Conservation (phyloP, 1,284 basidiomycete species). For the Peniophora sp. region DNA sequence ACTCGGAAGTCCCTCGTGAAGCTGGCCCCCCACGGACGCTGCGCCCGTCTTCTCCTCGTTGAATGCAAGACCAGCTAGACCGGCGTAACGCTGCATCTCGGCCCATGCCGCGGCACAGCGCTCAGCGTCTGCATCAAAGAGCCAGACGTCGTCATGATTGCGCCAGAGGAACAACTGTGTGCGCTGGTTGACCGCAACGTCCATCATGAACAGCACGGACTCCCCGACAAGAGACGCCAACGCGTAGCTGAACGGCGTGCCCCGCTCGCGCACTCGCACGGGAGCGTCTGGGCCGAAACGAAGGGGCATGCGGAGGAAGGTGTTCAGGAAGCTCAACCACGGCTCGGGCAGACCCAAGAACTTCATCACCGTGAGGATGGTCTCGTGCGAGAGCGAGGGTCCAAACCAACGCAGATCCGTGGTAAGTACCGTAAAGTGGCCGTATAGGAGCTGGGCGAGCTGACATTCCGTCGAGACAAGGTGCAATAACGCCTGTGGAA, state of each 20-base stretch:
- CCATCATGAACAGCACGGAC: conserved; percentile 31
- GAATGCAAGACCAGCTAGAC: conserved; percentile 27
- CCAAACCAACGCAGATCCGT: conserved; percentile 39
- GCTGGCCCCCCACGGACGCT: conserved; percentile 16
- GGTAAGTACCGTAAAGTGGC: conserved; percentile 24
- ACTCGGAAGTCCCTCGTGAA: background rate
- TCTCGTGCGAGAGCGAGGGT: conserved; percentile 32
- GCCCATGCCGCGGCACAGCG: conserved; percentile 27
- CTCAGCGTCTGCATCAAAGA: conserved; percentile 24
- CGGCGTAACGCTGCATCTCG: conserved; percentile 28
- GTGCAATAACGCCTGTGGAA: conserved; percentile 19
- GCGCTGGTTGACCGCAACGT: conserved; percentile 33
- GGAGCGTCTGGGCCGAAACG: conserved; percentile 9
- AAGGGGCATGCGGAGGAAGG: conserved; percentile 23
- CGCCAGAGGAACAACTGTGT: conserved; percentile 30
- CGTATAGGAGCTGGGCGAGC: conserved; percentile 26
- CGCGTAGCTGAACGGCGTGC: conserved; percentile 15
- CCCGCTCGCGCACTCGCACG: conserved; percentile 6
- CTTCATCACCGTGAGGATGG: conserved; percentile 28
- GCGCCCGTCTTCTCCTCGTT: conserved; percentile 32
- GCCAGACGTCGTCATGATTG: conserved; percentile 34
- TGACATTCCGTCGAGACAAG: conserved; percentile 29
- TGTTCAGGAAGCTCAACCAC: conserved; percentile 28
- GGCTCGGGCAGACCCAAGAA: conserved; percentile 30
- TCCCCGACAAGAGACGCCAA: conserved; percentile 31